These are phyloP conservation scores for Pharus latifolius DNA, from an alignment of 176 grass and related monocot genomes.

Conservation along the genomic window DNA sequence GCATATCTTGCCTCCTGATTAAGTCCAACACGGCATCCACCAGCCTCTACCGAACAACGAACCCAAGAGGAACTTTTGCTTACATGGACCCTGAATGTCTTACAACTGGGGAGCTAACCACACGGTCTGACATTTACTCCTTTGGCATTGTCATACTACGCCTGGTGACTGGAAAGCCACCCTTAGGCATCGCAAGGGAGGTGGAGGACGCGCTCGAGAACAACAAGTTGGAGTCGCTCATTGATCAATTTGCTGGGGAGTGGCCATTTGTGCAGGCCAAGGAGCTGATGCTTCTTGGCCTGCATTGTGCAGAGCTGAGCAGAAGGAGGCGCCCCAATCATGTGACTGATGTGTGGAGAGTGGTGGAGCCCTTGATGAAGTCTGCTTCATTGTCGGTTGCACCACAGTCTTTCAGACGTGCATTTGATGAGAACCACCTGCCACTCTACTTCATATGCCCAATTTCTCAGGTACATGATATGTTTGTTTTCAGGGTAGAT, in stretches of 20 bases:
- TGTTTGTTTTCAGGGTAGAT: no score
- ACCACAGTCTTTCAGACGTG: background rate
- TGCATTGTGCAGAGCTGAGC: slow-evolving; percentile 56
- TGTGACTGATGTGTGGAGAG: slow-evolving; percentile 57
- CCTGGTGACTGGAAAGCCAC: slow-evolving; percentile 56
- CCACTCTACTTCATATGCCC: slow-evolving; percentile 71
- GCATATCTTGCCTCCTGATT: slow-evolving; percentile 42
- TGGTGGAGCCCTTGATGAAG: slow-evolving; percentile 48
- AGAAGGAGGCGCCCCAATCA: slow-evolving; percentile 39
- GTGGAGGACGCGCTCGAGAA: slow-evolving; percentile 55
- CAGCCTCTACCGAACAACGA: slow-evolving; percentile 16
- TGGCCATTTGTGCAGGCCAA: slow-evolving; percentile 78
- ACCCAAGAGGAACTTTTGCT: slow-evolving; percentile 36
- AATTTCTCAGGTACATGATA: slow-evolving; percentile 56
- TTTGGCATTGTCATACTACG: slow-evolving; percentile 61
- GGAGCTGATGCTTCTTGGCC: slow-evolving; percentile 59
- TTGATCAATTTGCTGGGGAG: slow-evolving; percentile 48
- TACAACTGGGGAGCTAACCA: slow-evolving; percentile 36
- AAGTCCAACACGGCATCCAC: slow-evolving; percentile 33
- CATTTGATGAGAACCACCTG: background rate
- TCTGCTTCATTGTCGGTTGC: slow-evolving; percentile 7
- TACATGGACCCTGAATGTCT: slow-evolving; percentile 81
- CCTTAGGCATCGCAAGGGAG: slow-evolving; percentile 40
- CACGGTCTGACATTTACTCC: slow-evolving; percentile 68
- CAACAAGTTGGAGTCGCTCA: slow-evolving; percentile 24